Conservation (phyloP, 106 monocot species). For the Phalaenopsis aphrodite region DNA sequence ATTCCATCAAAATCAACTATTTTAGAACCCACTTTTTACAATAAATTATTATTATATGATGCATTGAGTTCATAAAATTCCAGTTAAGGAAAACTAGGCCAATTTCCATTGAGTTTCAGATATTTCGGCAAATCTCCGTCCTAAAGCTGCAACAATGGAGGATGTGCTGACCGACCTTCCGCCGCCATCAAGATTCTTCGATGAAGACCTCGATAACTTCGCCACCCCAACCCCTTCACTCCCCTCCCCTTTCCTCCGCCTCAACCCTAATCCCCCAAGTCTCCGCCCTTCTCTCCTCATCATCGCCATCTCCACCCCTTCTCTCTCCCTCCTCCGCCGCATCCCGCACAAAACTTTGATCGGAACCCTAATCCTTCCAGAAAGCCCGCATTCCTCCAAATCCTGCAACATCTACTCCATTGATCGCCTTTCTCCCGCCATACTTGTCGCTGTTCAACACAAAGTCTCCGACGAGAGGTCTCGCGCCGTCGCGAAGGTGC, state of each 20-base stretch:
- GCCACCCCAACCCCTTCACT: constrained; percentile 34
- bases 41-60: too few species aligned
- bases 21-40: too few species aligned
- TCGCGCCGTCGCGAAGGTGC: constrained; percentile 52
- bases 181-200: constrained; percentile 14
- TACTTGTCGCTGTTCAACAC: constrained; percentile 36
- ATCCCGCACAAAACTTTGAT: constrained; percentile 31
- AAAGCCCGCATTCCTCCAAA: constrained; percentile 21
- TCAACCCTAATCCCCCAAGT: constrained; percentile 14
- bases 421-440: constrained; percentile 6
- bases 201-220: constrained; percentile 29
- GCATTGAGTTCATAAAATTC: too few species aligned
- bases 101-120: too few species aligned
- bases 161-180: constrained; percentile 3
- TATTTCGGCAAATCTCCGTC: too few species aligned
- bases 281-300: constrained; percentile 20
- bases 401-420: constrained; percentile 50
- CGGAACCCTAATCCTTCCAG: constrained; percentile 62
- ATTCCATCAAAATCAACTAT: too few species aligned
- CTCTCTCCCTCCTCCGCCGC: constrained; percentile 25
- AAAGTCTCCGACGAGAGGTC: constrained; percentile 39
- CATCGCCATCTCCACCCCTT: constrained; percentile 40
- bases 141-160: neutral
- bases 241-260: constrained; percentile 49
- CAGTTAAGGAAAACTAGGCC: too few species aligned